These are phyloP conservation scores for Xylaria curta DNA, from an alignment of 495 filamentous ascomycete genomes.

Conservation along the genomic window DNA sequence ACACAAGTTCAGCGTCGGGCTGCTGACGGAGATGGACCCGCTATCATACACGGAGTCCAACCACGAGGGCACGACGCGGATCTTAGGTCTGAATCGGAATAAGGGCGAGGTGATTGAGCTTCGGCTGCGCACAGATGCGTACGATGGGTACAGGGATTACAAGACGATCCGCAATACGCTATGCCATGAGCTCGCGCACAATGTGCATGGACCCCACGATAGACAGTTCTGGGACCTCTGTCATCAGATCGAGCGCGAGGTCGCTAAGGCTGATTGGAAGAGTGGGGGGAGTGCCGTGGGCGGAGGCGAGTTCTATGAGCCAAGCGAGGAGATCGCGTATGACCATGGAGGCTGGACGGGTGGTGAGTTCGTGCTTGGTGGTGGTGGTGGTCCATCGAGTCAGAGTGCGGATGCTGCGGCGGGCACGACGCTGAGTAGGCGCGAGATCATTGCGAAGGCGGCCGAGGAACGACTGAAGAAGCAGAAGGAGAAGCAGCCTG, in stretches of 20 bases:
- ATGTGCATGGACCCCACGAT: slow-evolving; percentile 84
- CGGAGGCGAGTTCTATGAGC: slow-evolving; percentile 72
- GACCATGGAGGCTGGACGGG: slow-evolving; percentile 89
- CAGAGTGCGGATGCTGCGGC: slow-evolving; percentile 19
- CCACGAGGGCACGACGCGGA: slow-evolving; percentile 71
- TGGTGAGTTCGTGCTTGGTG: slow-evolving; percentile 84
- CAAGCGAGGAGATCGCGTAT: slow-evolving; percentile 61
- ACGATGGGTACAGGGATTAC: slow-evolving; percentile 93
- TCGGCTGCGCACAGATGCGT: slow-evolving; percentile 86
- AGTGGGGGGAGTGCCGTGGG: slow-evolving; percentile 68
- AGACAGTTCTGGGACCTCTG: slow-evolving; percentile 87
- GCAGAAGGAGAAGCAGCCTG: slow-evolving; percentile 52
- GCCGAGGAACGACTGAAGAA: slow-evolving; percentile 74
- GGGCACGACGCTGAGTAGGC: slow-evolving; percentile 49
- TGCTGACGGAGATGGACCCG: slow-evolving; percentile 96
- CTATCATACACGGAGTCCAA: slow-evolving; percentile 72
- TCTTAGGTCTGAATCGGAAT: slow-evolving; percentile 88
- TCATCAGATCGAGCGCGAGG: slow-evolving; percentile 84
- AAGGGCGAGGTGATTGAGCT: slow-evolving; percentile 90
- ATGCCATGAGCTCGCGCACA: slow-evolving; percentile 95
- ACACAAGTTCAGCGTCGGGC: slow-evolving; percentile 83
- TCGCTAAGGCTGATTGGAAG: slow-evolving; percentile 78
- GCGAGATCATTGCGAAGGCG: slow-evolving; percentile 77
- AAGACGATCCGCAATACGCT: slow-evolving; percentile 87
- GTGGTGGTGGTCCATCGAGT: slow-evolving; percentile 46